These are phyloP conservation scores for Cucurbita ficifolia DNA, from an alignment of 306 rosid genomes.

Conservation along the genomic window DNA sequence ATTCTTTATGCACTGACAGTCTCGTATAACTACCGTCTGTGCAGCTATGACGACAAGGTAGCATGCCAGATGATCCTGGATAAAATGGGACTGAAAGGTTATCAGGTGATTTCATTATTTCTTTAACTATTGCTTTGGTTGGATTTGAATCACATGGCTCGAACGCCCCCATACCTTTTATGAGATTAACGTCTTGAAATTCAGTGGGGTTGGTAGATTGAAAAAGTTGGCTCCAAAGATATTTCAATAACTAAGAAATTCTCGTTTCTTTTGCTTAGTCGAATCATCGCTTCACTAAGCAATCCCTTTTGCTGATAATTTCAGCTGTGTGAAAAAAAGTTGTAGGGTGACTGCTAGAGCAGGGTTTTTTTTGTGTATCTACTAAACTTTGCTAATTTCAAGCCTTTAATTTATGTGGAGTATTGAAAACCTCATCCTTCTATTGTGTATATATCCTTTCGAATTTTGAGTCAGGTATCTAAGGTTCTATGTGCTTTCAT, in stretches of 20 bases:
- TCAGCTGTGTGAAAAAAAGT: not conserved
- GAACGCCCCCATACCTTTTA: not conserved
- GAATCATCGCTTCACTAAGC: not conserved
- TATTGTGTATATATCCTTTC: not conserved
- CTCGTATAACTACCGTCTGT: constrained; percentile 12
- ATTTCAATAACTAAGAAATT: not conserved
- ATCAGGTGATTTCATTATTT: constrained; percentile 61
- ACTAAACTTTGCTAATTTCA: not conserved
- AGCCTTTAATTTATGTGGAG: not conserved
- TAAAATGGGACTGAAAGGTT: constrained; percentile 85
- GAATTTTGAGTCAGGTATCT: not conserved
- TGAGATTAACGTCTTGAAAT: not conserved
- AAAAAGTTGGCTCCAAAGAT: not conserved
- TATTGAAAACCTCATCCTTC: not conserved
- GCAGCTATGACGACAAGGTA: constrained; percentile 87
- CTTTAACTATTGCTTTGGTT: not conserved
- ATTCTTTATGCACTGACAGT: constrained; percentile 4
- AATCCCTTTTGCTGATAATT: not conserved
- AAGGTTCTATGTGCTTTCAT: not conserved
- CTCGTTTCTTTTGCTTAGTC: not conserved
- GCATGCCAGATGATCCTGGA: constrained; percentile 85
- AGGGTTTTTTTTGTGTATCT: not conserved
- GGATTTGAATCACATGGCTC: not conserved
- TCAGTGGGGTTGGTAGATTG: not conserved
- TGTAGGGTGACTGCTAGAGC: not conserved